phyloP scores from a whole-genome alignment of 106 monocot species.

The Dendrobium huoshanense region DNA sequence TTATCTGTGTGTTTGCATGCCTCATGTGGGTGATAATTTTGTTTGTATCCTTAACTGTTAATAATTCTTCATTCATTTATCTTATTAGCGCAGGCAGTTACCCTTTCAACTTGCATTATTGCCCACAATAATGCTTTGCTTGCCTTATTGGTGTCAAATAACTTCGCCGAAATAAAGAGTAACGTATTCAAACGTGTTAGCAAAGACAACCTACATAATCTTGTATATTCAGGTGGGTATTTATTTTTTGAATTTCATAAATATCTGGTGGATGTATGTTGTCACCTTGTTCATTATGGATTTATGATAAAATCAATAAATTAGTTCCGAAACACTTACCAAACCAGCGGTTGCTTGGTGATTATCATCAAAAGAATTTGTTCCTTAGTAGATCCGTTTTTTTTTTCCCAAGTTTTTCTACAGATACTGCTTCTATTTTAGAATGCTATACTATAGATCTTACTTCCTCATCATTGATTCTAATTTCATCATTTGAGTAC shows the following conservation, averaged over 20 bases:
- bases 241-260: conserved; percentile 1
- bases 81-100: conserved; percentile 93
- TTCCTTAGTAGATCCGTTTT: background rate
- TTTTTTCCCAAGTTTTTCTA: background rate
- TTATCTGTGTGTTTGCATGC: background rate
- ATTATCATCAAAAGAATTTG: background rate
- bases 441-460: background rate
- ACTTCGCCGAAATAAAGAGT: conserved; percentile 96
- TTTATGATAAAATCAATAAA: background rate
- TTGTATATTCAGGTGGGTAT: conserved; percentile 80
- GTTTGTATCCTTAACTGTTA: conserved; percentile 50
- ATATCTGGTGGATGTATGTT: conserved; percentile 1
- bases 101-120: conserved; percentile 90
- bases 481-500: background rate
- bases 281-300: background rate
- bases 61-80: conserved; percentile 92
- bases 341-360: background rate
- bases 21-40: background rate
- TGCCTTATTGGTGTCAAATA: conserved; percentile 84
- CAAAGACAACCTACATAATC: conserved; percentile 88
- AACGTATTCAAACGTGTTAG: conserved; percentile 94
- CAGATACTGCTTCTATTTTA: background rate
- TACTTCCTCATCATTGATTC: background rate
- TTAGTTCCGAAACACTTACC: background rate
- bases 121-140: conserved; percentile 92